Evolutionary conservation across 108 stramenopile species (phyloP).

Genomic region (Discostella stelligeroides): DNA sequence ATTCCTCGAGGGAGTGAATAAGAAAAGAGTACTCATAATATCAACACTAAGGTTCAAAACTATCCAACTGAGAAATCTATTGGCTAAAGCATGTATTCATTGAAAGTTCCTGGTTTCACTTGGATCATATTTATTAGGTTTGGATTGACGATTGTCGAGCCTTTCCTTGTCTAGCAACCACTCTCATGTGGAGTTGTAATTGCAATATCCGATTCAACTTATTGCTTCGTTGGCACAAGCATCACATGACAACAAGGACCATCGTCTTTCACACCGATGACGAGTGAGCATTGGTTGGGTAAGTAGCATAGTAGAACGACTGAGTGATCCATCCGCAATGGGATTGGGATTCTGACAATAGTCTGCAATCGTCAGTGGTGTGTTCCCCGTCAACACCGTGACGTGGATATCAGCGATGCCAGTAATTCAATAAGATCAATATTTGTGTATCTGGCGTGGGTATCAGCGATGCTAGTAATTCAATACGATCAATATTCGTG

Average conservation of each 20-base stretch:
- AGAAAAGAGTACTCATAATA: too few species aligned
- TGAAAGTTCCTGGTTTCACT: too few species aligned
- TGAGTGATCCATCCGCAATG: conserved; percentile 14
- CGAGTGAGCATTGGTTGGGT: conserved; percentile 16
- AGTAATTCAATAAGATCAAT: conserved; percentile 98
- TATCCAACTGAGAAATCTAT: too few species aligned
- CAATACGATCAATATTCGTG: conserved; percentile 99
- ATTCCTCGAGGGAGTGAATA: too few species aligned
- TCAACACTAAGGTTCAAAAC: too few species aligned
- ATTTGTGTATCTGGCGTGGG: conserved; percentile 99
- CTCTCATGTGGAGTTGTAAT: too few species aligned
- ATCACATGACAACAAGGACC: conserved; percentile 98
- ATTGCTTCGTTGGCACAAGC: conserved; percentile 97
- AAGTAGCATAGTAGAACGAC: conserved; percentile 14
- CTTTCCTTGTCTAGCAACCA: too few species aligned
- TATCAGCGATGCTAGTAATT: conserved; percentile 94
- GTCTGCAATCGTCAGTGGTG: conserved; percentile 76
- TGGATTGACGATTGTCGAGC: too few species aligned
- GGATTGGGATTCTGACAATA: conserved; percentile 36
- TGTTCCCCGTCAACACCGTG: conserved; percentile 99
- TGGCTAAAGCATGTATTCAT: too few species aligned
- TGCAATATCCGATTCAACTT: too few species aligned
- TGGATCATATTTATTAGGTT: too few species aligned
- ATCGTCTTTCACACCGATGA: conserved; percentile 94
- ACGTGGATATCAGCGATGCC: conserved; percentile 96